Evolutionary conservation across 1,284 basidiomycete genomes (phyloP).

Genomic region (Trametes sp.): DNA sequence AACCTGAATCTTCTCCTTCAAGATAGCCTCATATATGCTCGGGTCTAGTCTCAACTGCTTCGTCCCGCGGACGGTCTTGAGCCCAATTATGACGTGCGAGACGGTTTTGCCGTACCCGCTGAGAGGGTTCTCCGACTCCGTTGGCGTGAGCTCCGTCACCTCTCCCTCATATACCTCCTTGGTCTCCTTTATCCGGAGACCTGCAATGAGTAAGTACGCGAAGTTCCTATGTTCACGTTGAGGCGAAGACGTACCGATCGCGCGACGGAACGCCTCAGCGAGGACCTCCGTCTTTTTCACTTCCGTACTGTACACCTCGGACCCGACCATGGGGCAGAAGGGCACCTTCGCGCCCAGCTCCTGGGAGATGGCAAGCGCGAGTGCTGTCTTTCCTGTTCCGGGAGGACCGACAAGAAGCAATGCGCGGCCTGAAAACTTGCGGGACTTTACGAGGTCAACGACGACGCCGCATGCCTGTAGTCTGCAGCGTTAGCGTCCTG

Average conservation of each 20-base stretch:
- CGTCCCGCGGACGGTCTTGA: slow-evolving; percentile 98
- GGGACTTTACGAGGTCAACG: slow-evolving; percentile 89
- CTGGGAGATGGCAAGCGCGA: slow-evolving; percentile 93
- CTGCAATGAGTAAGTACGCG: slow-evolving; percentile 51
- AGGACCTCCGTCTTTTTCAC: slow-evolving; percentile 99
- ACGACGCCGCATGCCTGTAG: slow-evolving; percentile 89
- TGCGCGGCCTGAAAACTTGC: slow-evolving; percentile 92
- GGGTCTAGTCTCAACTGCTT: slow-evolving; percentile 97
- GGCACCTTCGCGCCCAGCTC: slow-evolving; percentile 96
- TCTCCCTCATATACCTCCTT: slow-evolving; percentile 99
- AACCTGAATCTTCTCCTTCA: slow-evolving; percentile 97
- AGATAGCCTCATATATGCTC: slow-evolving; percentile 95
- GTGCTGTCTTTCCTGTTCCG: slow-evolving; percentile 95
- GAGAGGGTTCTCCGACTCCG: slow-evolving; percentile 94
- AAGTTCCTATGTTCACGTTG: background rate
- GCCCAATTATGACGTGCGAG: slow-evolving; percentile 94
- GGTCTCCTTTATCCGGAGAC: slow-evolving; percentile 96
- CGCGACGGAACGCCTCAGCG: slow-evolving; percentile 94
- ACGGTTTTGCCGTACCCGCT: slow-evolving; percentile 99
- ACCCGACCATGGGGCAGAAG: slow-evolving; percentile 98
- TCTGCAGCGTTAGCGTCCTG: slow-evolving; percentile 5
- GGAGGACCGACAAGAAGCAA: slow-evolving; percentile 90
- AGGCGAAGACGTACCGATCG: slow-evolving; percentile 78
- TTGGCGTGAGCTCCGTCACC: slow-evolving; percentile 95
- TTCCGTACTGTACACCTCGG: slow-evolving; percentile 96